These are phyloP conservation scores for Russula sp. DNA, from an alignment of 768 basidiomycete species.

Conservation along the genomic window DNA sequence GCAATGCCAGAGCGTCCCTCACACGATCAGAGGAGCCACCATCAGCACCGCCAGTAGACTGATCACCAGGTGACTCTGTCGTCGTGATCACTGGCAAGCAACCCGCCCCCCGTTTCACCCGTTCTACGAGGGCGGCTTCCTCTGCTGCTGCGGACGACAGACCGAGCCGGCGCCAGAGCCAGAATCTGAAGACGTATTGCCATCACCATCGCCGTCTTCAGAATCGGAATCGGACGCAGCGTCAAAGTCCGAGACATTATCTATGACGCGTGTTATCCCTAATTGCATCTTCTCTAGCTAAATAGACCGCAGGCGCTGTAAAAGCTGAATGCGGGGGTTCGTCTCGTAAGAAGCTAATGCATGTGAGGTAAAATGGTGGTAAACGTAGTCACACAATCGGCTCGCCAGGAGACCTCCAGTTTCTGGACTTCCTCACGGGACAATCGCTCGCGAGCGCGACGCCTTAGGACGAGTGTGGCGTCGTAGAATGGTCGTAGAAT, in stretches of 20 bases:
- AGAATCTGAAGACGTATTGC: background rate
- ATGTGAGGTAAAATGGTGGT: no score
- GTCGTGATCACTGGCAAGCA: background rate
- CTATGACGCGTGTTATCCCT: slow-evolving; percentile 4
- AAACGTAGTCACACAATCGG: background rate
- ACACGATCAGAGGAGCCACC: background rate
- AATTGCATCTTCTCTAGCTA: background rate
- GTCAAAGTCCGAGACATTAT: background rate
- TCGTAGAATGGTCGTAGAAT: no score
- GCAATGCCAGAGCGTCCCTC: slow-evolving; percentile 1
- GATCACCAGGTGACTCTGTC: background rate
- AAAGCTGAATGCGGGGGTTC: background rate
- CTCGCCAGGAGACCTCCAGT: background rate
- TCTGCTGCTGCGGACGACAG: background rate
- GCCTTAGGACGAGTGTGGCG: no score
- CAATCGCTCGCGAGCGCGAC: slow-evolving; percentile 7
- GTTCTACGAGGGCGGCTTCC: background rate
- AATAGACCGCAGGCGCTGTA: background rate
- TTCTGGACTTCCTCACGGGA: background rate
- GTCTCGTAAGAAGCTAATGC: background rate
- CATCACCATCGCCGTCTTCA: no score
- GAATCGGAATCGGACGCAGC: background rate
- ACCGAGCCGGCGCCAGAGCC: no score
- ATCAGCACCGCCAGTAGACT: background rate
- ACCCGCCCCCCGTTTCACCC: background rate